These are phyloP conservation scores for Pouteria campechiana DNA, from an alignment of 179 eudicot species.

Conservation along the genomic window DNA sequence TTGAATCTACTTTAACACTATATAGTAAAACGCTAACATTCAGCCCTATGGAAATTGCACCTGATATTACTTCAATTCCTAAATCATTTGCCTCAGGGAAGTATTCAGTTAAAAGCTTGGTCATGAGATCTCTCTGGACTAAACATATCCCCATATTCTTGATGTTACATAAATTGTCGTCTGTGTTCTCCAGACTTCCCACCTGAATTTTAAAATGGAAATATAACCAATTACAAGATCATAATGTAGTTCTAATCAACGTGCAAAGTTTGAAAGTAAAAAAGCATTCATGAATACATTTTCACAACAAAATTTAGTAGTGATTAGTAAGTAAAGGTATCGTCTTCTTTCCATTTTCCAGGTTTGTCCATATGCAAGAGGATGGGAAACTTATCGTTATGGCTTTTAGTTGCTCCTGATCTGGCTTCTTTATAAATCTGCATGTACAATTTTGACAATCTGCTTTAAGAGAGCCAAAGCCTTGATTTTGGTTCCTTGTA, in stretches of 20 bases:
- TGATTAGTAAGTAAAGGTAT: too few relatives aligned
- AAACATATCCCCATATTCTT: constrained; percentile 75
- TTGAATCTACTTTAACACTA: too few relatives aligned
- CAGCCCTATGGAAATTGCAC: constrained; percentile 70
- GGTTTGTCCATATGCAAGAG: too few relatives aligned
- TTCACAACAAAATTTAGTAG: too few relatives aligned
- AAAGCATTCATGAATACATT: too few relatives aligned
- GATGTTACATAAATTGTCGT: too few relatives aligned
- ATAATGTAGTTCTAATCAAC: neutral
- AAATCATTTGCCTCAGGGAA: constrained; percentile 51
- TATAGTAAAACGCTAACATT: constrained; percentile 44
- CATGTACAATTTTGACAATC: constrained; percentile 22
- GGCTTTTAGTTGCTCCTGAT: neutral
- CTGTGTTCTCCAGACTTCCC: constrained; percentile 4
- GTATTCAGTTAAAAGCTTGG: constrained; percentile 34
- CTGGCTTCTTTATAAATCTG: constrained; percentile 11
- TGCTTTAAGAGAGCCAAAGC: constrained; percentile 39
- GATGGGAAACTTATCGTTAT: constrained; percentile 8
- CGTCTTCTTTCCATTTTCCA: too few relatives aligned
- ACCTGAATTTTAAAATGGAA: too few relatives aligned
- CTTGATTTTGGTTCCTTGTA: constrained; percentile 16
- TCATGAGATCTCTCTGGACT: constrained; percentile 41
- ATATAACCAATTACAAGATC: too few relatives aligned
- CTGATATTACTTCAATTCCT: constrained; percentile 50
- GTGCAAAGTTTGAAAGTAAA: neutral